Conservation (phyloP, 1,284 basidiomycete genomes). For the Cryptococcus wingfieldii region DNA sequence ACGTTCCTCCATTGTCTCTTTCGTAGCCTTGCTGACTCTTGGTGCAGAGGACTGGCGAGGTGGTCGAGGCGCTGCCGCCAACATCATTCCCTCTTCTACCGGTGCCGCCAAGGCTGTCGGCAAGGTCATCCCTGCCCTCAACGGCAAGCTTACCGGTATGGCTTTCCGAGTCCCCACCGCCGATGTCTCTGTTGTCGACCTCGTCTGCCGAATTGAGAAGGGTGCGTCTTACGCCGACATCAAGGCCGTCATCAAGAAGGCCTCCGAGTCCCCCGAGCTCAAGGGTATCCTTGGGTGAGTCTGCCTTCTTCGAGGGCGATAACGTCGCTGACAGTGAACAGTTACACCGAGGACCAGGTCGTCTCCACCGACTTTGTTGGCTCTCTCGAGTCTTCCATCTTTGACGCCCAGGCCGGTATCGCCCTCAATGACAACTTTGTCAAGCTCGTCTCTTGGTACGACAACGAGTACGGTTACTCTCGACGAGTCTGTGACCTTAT, state of each 20-base stretch:
- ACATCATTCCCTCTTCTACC: constrained; percentile 99
- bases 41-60: constrained; percentile 61
- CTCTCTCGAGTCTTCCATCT: constrained; percentile 72
- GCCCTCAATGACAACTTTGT: constrained; percentile 89
- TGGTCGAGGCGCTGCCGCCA: constrained; percentile 92
- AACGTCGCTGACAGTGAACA: constrained; percentile 4
- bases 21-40: neutral
- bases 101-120: constrained; percentile 99
- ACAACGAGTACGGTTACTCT: constrained; percentile 76
- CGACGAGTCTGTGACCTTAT: constrained; percentile 89
- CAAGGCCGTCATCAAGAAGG: constrained; percentile 80
- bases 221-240: constrained; percentile 81
- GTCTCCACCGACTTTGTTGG: constrained; percentile 95
- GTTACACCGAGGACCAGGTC: constrained; percentile 89
- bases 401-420: constrained; percentile 91
- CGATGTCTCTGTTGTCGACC: constrained; percentile 97
- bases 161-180: constrained; percentile 96
- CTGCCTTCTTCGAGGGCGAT: neutral
- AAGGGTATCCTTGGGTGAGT: constrained; percentile 71
- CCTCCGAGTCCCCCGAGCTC: constrained; percentile 62
- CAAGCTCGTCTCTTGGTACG: constrained; percentile 94
- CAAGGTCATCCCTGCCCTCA: constrained; percentile 95
- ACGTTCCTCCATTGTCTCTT: constrained; percentile 2
- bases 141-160: constrained; percentile 94
- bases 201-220: constrained; percentile 91